Evolutionary conservation across 1,139 yeast species (phyloP).

Genomic region (Meyerozyma guilliermondii): DNA sequence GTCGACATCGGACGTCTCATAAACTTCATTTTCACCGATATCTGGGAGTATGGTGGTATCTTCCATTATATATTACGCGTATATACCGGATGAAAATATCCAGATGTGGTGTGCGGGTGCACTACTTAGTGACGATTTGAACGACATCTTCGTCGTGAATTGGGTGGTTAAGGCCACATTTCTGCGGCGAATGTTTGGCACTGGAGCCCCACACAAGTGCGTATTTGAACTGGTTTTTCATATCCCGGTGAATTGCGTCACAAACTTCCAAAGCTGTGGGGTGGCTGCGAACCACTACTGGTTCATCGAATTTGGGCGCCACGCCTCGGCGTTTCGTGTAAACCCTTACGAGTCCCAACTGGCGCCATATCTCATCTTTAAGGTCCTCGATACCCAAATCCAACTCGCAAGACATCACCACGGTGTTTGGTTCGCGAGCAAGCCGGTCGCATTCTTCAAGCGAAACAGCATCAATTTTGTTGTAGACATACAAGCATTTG

Average conservation of each 20-base stretch:
- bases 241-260: constrained; percentile 88
- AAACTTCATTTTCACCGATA: constrained; percentile 10
- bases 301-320: constrained; percentile 76
- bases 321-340: constrained; percentile 87
- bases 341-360: constrained; percentile 70
- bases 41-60: background rate
- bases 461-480: constrained; percentile 93
- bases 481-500: constrained; percentile 89
- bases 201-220: constrained; percentile 97
- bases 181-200: constrained; percentile 94
- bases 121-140: constrained; percentile 73
- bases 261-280: constrained; percentile 84
- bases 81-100: background rate
- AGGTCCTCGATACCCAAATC: constrained; percentile 84
- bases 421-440: constrained; percentile 88
- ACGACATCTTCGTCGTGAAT: constrained; percentile 95
- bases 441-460: constrained; percentile 89
- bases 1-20: constrained; percentile 11
- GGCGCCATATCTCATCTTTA: constrained; percentile 90
- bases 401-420: constrained; percentile 88
- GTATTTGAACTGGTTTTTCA: constrained; percentile 86
- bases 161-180: constrained; percentile 81
- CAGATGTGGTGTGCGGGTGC: background rate
- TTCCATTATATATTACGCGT: background rate
- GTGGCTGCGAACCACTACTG: constrained; percentile 80